Evolutionary conservation across 2,329 filamentous ascomycete species (phyloP).

Genomic region (Trichoderma guizhouense): DNA sequence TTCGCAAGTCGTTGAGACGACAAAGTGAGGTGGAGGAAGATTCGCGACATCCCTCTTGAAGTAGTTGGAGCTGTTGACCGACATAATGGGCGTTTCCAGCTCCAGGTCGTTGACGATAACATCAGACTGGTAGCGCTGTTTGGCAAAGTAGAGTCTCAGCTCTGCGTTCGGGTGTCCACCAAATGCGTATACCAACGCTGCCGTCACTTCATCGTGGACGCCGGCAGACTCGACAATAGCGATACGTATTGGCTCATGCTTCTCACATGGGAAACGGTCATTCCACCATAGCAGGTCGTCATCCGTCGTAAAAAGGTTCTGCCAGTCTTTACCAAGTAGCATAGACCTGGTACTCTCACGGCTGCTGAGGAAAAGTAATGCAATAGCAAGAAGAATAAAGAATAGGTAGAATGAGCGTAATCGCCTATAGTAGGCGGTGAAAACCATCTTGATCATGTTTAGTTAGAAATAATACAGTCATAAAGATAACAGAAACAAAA

Average conservation of each 20-base stretch:
- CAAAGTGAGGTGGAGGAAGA: conserved; percentile 4
- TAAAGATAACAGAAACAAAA: background rate
- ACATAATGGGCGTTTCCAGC: conserved; percentile 5
- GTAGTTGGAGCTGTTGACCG: conserved; percentile 6
- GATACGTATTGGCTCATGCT: conserved; percentile 9
- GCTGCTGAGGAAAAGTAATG: conserved; percentile 12
- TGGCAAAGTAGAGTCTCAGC: conserved; percentile 6
- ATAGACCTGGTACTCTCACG: background rate
- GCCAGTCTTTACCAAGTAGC: background rate
- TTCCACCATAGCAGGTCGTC: conserved; percentile 7
- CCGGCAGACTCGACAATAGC: conserved; percentile 13
- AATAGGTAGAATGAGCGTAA: conserved; percentile 10
- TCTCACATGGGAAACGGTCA: conserved; percentile 8
- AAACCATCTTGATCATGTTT: conserved; percentile 12
- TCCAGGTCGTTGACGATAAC: conserved; percentile 7
- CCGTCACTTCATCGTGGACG: conserved; percentile 10
- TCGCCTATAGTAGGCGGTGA: conserved; percentile 12
- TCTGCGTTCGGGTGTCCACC: conserved; percentile 13
- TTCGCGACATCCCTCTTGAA: conserved; percentile 6
- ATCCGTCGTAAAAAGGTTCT: conserved; percentile 1
- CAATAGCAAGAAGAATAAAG: conserved; percentile 10
- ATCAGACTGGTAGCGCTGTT: conserved; percentile 8
- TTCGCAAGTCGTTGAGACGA: conserved; percentile 11
- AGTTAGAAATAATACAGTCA: conserved; percentile 3
- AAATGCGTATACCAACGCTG: conserved; percentile 14